phyloP scores from a whole-genome alignment of 1,139 yeast species.

The Casaregolazyma lundiana region DNA sequence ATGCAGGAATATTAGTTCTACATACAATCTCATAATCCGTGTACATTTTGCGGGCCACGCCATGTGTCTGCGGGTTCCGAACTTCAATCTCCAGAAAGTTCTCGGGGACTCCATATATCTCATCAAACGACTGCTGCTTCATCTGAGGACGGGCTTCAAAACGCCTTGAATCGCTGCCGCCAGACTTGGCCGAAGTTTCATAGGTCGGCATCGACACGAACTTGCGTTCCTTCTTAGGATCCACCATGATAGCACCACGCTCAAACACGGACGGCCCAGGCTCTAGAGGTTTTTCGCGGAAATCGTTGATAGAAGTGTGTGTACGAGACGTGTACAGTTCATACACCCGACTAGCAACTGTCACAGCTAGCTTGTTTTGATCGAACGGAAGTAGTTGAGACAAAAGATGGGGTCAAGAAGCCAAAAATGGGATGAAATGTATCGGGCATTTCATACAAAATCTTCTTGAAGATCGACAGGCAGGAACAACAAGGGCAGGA shows the following conservation, averaged over 20 bases:
- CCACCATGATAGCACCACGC: not conserved
- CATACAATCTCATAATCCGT: constrained; percentile 92
- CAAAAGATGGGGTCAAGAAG: not conserved
- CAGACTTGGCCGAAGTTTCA: constrained; percentile 10
- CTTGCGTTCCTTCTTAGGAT: constrained; percentile 15
- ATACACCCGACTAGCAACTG: constrained; percentile 5
- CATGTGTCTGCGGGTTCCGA: constrained; percentile 75
- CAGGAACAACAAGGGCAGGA: no score
- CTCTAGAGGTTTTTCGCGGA: not conserved
- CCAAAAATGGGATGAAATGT: not conserved
- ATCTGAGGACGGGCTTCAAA: constrained; percentile 39
- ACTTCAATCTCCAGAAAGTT: constrained; percentile 88
- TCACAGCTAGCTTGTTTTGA: not conserved
- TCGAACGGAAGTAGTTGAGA: not conserved
- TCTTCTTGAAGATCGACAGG: no score
- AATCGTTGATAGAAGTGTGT: constrained; percentile 1
- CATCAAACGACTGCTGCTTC: constrained; percentile 68
- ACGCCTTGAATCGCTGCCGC: constrained; percentile 23
- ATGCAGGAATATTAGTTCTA: constrained; percentile 73
- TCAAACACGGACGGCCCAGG: not conserved
- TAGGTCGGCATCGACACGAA: constrained; percentile 33
- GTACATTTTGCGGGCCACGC: constrained; percentile 60
- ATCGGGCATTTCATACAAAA: no score
- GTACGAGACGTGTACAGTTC: constrained; percentile 2
- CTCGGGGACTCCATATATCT: constrained; percentile 91